Evolutionary conservation across 495 filamentous ascomycete species (phyloP), one percentile per base, ranked within the genome.

Genomic region (Annulohypoxylon nitens): DNA sequence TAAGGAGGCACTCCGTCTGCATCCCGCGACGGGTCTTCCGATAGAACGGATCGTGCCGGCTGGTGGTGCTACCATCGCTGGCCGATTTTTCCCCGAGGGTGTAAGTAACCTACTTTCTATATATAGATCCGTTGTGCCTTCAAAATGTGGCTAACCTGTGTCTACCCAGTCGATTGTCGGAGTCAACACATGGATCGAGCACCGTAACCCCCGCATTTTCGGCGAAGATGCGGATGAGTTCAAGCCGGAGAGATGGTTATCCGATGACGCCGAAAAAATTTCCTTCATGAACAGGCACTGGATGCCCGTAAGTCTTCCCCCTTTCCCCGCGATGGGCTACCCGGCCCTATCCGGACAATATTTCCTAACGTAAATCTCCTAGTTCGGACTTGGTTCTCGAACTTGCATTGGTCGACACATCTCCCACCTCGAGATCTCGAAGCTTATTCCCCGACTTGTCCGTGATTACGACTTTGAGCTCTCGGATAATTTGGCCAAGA

Each of bases 381-480:
- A 57, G 53, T 57, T 57, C 16, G 30, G 53, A 57, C 20, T 36
- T 8, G 53, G 53, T n/a, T 36, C 53, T 18, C 30, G 30, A 18
- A 57, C 53, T 1, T 57, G 53, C 33, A 34, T 37, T 16, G 53
- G 53, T 2, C 18, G 33, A 20, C 53, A 57, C 9, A 20, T 57
- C 11, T 57, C 53, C 1, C 20, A 36, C 4, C 53, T 57, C 33
- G 53, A 57, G 33, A 57, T 57, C 14, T 37, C 53, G 53, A 57
- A 57, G 30, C 53, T 57, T 9, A 57, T 37, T 7, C 53, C 53
- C 11, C 53, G 30, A 30, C 53, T 57, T 1, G 53, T 57, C 36
- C 53, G 30, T 8, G 30, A 57, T 37, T 57, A 37, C 16, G 53
- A 57, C 33, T 57, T 57, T 33, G 53, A 57, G n/a, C 53, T 57